Base-by-base conservation (phyloP, 2,329 filamentous ascomycete genomes). In the Colletotrichum liriopes region DNA sequence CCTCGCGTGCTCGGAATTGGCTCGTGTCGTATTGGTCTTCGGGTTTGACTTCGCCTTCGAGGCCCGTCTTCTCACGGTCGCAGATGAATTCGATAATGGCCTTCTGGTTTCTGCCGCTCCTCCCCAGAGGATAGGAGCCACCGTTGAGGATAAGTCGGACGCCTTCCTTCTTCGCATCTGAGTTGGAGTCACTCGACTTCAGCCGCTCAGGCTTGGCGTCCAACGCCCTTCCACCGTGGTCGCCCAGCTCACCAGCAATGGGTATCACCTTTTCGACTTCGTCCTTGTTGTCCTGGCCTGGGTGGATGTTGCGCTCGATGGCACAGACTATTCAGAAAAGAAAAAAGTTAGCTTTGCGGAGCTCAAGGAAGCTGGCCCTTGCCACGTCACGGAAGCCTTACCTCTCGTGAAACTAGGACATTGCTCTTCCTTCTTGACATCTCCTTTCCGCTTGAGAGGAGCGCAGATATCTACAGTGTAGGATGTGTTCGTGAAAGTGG, bases 21-120 rank as follows among this genome's bases (percentile, higher is more conserved):
- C 80, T 77, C 37, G 80, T 77, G 64, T 79, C 82, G 74, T 90
- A 89, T 75, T 89, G 84, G 70, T 92, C 88, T 73, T 88, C 84
- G 3, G 86, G 80, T 55, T 87, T 85, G 80, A 87, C 89, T 77
- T 93, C 90, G 75, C 89, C 90, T 83, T 98, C 95, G 8, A 92
- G 87, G 0, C 95, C 95, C 11, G 91, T 91, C 75, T 89, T 87
- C 2, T 92, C 87, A 39, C 83, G 85, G 78, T 97, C 93, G 83
- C 96, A 99, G 26, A 95, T 80, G 76, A 98, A 95, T 77, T 97
- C 93, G 65, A 98, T 89, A 12, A 97, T 88, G 4, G 95, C 94
- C 78, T 90, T 91, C 81, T 97, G 93, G 72, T 89, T 85, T 37
- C 83, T 83, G 66, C 86, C 85, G 60, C 87, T 84, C 65, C 87